These are phyloP conservation scores for Pseudocercospora pini-densiflorae DNA, from an alignment of 2,329 filamentous ascomycete species.

Conservation along the genomic window DNA sequence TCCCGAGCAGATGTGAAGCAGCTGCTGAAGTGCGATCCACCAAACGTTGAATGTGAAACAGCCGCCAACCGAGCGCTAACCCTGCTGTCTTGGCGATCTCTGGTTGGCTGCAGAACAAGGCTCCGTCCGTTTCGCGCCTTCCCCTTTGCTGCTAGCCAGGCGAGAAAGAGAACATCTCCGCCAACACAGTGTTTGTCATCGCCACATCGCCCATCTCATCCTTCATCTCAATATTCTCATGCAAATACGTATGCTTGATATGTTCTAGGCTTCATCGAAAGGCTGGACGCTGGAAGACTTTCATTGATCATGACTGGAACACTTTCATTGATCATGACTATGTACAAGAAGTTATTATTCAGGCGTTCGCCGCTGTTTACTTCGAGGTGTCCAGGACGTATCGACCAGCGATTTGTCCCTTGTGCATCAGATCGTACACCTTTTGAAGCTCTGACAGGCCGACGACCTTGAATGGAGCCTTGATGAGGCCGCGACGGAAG, in stretches of 20 bases:
- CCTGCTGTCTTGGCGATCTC: constrained; percentile 3
- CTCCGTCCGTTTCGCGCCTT: constrained; percentile 2
- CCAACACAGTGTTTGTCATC: not conserved
- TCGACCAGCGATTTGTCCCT: constrained; percentile 74
- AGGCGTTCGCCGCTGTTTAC: constrained; percentile 42
- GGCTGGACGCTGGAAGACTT: not conserved
- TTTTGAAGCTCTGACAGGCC: constrained; percentile 78
- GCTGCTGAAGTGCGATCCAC: not conserved
- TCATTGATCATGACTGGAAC: not conserved
- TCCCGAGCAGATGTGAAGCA: not conserved
- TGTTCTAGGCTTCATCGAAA: not conserved
- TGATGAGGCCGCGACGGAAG: constrained; percentile 81
- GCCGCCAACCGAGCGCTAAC: not conserved
- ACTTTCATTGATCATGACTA: too few relatives aligned
- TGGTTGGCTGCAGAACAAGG: constrained; percentile 7
- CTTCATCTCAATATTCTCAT: too few relatives aligned
- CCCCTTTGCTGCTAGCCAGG: not conserved
- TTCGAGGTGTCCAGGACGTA: constrained; percentile 77
- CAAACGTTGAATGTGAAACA: not conserved
- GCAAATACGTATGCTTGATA: too few relatives aligned
- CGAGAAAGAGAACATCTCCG: not conserved
- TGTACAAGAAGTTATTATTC: constrained; percentile 12
- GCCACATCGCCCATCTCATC: not conserved
- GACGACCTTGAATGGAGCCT: constrained; percentile 82
- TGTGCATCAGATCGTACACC: constrained; percentile 74